Base-by-base conservation (phyloP, 768 basidiomycete genomes). In the Xerocomus potaroensis region DNA sequence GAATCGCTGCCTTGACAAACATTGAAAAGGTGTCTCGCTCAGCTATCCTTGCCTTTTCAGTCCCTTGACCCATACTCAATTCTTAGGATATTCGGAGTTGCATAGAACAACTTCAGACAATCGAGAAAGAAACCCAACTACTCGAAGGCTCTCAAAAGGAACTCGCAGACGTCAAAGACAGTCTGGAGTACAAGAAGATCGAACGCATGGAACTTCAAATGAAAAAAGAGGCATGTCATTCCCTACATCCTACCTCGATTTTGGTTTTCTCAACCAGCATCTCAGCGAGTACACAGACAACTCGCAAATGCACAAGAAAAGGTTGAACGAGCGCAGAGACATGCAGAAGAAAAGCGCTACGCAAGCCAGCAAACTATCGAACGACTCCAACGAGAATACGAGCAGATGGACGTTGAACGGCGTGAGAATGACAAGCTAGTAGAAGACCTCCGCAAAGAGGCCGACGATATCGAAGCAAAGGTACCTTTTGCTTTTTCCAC, bases 251-350 rank as follows among this genome's bases (percentile, higher is more conserved):
- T 1, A 32, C 36, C 14, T 27, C 8, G 37, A n/a, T 21, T 19
- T 24, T 6, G 18, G 16, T 2, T 45, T 35, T 23, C 44, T 46
- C 35, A 52, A 15, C 14, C 5, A 24, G 1, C 29, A 12, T 49
- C 22, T 19, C 51, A 95, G 88, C 87, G 91, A 41, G 80, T 88
- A n/a, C 72, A 78, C 51, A 83, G 84, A 49, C 91, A 94, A 61
- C 71, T 90, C 10, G 67, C 72, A 8, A 91, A 93, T 62, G 92
- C 92, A 5, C 75, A 80, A 36, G 86, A 90, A 55, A 92, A 91
- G 64, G 75, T 92, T 8, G 81, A 85, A 46, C 79, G 88, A 22
- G 84, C 87, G 1, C 83, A 88, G 59, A 75, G 78, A 50, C 84
- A 87, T 51, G 83, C 84, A 6, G 86, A 88, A 63, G 91, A 93